These are phyloP conservation scores for Psilocybe sp. DNA, from an alignment of 768 basidiomycete genomes.

Conservation along the genomic window DNA sequence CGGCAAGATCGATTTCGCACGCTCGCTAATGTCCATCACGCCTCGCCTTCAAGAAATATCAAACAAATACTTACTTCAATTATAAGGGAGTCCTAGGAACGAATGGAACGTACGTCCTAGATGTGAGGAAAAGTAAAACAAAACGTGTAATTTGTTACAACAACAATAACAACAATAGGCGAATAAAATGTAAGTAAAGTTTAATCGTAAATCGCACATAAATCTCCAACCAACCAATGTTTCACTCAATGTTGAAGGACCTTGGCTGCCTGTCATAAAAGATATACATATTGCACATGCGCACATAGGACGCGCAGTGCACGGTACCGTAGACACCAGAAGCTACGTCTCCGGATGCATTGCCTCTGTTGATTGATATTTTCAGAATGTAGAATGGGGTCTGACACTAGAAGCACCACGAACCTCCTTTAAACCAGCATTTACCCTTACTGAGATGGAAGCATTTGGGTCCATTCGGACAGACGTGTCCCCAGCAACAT, in stretches of 20 bases:
- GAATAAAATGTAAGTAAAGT: too few species aligned
- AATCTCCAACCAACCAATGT: too few species aligned
- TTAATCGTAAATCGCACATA: too few species aligned
- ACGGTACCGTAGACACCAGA: background rate
- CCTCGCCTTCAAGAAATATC: conserved; percentile 29
- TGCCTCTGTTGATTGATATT: conserved; percentile 27
- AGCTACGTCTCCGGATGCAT: conserved; percentile 38
- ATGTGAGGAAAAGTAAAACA: too few species aligned
- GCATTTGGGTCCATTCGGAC: conserved; percentile 75
- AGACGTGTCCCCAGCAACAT: conserved; percentile 84
- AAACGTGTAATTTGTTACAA: too few species aligned
- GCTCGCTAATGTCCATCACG: conserved; percentile 36
- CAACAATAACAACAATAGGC: too few species aligned
- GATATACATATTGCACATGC: too few species aligned
- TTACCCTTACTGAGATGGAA: conserved; percentile 74
- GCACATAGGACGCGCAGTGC: too few species aligned
- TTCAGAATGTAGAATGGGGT: background rate
- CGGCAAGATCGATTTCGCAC: conserved; percentile 70
- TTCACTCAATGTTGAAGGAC: too few species aligned
- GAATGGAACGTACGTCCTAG: too few species aligned
- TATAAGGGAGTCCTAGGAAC: background rate
- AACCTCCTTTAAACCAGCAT: conserved; percentile 85
- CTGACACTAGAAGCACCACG: background rate
- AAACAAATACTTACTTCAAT: conserved; percentile 15
- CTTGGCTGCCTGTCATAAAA: too few species aligned